phyloP scores from a whole-genome alignment of 768 basidiomycete species.

The Sarcodon aspratus region DNA sequence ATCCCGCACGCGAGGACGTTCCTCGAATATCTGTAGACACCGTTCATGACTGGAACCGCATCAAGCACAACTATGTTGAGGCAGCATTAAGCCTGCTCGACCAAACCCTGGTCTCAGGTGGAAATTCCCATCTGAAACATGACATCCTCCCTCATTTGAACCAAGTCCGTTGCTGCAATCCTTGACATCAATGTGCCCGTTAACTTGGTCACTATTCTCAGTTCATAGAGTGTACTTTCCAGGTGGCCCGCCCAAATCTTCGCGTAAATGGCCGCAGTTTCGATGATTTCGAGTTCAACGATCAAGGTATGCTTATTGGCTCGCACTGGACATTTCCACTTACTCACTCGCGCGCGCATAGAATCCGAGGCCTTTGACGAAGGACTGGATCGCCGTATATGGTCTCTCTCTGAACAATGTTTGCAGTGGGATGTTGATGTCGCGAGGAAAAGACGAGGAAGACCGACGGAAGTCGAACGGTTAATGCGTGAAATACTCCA shows the following conservation, averaged over 20 bases:
- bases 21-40: constrained; percentile 53
- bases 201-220: constrained; percentile 13
- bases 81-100: constrained; percentile 36
- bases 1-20: constrained; percentile 28
- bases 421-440: constrained; percentile 67
- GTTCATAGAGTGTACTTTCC: constrained; percentile 55
- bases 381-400: constrained; percentile 70
- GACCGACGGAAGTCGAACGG: constrained; percentile 41
- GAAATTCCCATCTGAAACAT: constrained; percentile 31
- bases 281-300: constrained; percentile 47
- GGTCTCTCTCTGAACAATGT: constrained; percentile 66
- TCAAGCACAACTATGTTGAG: constrained; percentile 40
- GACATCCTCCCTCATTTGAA: constrained; percentile 37
- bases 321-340: neutral
- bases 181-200: neutral
- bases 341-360: neutral
- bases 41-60: constrained; percentile 53
- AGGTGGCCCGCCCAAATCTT: constrained; percentile 56
- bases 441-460: constrained; percentile 51
- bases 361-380: constrained; percentile 69
- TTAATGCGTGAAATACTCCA: constrained; percentile 25
- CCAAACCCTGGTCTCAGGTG: constrained; percentile 28
- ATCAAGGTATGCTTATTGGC: constrained; percentile 30
- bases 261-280: constrained; percentile 73
- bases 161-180: constrained; percentile 26